Evolutionary conservation across 306 rosid species (phyloP).

Genomic region (Sindora glabra): DNA sequence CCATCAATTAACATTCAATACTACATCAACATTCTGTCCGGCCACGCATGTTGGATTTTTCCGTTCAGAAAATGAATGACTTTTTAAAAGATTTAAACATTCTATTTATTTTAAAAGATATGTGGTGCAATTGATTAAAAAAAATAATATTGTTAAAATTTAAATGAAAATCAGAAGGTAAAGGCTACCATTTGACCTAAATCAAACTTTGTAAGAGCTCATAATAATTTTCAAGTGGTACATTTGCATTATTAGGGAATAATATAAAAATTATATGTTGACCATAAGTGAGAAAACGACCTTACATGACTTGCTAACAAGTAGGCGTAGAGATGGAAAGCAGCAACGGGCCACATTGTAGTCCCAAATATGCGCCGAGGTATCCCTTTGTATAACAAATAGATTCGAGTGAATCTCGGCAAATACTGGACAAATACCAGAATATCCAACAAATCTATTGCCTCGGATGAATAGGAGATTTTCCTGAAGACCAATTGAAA

Average conservation of each 20-base stretch:
- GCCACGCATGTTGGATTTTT: no score
- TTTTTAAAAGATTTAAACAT: no score
- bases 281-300: background rate
- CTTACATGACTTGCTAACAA: slow-evolving; percentile 57
- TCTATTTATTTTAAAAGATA: no score
- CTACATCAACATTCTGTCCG: no score
- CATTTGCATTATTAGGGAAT: background rate
- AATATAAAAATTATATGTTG: background rate
- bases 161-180: no score
- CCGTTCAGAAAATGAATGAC: no score
- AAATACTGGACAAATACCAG: slow-evolving; percentile 28
- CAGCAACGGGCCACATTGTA: slow-evolving; percentile 55
- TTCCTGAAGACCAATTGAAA: slow-evolving; percentile 14
- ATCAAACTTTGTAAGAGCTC: no score
- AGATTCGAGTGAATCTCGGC: slow-evolving; percentile 44
- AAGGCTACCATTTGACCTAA: no score
- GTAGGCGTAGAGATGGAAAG: slow-evolving; percentile 41
- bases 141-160: no score
- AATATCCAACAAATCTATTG: slow-evolving; percentile 21
- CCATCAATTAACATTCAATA: no score
- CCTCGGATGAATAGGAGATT: background rate
- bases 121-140: no score
- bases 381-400: slow-evolving; percentile 37
- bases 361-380: slow-evolving; percentile 42
- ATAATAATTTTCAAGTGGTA: no score